phyloP scores from a whole-genome alignment of 805 yeast genomes.

The Pichia membranifaciens region DNA sequence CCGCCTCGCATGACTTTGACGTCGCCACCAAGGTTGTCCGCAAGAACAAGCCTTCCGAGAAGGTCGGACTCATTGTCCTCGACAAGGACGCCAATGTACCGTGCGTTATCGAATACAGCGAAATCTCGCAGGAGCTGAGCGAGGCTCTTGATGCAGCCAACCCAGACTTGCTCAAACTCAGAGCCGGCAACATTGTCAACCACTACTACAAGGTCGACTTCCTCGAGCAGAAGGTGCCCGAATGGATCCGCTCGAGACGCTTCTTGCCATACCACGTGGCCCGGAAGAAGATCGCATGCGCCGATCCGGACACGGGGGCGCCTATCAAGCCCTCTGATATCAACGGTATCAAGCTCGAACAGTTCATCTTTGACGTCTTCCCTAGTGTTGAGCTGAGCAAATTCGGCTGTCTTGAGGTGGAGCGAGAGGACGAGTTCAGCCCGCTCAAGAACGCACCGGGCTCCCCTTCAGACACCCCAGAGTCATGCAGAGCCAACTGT shows the following conservation, averaged over 20 bases:
- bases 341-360: slow-evolving; percentile 93
- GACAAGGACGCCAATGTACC: slow-evolving; percentile 56
- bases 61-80: slow-evolving; percentile 86
- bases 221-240: slow-evolving; percentile 50
- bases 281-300: slow-evolving; percentile 65
- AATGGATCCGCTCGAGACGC: slow-evolving; percentile 63
- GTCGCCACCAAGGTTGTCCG: slow-evolving; percentile 94
- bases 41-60: slow-evolving; percentile 79
- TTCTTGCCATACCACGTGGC: slow-evolving; percentile 93
- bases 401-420: slow-evolving; percentile 92
- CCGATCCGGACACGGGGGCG: slow-evolving; percentile 42
- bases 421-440: slow-evolving; percentile 77
- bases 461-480: slow-evolving; percentile 77
- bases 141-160: slow-evolving; percentile 49
- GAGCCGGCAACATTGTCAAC: slow-evolving; percentile 97
- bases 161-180: slow-evolving; percentile 54
- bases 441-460: slow-evolving; percentile 91
- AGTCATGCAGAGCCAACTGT: slow-evolving; percentile 64
- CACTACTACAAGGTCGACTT: slow-evolving; percentile 89
- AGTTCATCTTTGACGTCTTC: slow-evolving; percentile 94
- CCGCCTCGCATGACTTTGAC: slow-evolving; percentile 58
- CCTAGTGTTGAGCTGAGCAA: slow-evolving; percentile 61
- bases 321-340: slow-evolving; percentile 58
- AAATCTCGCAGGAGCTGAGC: slow-evolving; percentile 71
- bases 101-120: slow-evolving; percentile 92